Evolutionary conservation across 75 land plant species (phyloP).

Genomic region (Sequoiadendron giganteum): DNA sequence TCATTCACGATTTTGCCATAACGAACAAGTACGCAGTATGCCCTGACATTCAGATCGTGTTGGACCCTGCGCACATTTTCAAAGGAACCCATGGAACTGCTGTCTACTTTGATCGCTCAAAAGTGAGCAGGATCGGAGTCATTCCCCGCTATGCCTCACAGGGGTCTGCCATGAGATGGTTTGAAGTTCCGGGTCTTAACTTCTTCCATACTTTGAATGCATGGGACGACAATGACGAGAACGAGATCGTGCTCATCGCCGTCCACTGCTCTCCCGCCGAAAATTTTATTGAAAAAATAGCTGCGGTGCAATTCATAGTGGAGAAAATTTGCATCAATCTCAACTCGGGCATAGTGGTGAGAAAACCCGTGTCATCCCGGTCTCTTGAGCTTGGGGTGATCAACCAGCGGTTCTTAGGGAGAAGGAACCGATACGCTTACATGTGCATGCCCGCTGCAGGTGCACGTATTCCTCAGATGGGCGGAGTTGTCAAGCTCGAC

Average conservation of each 20-base stretch:
- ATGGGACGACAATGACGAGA: conserved; percentile 55
- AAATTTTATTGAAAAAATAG: conserved; percentile 39
- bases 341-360: conserved; percentile 31
- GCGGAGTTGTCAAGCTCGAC: conserved; percentile 83
- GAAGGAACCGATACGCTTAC: conserved; percentile 55
- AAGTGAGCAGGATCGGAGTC: conserved; percentile 61
- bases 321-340: conserved; percentile 60
- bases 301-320: conserved; percentile 32
- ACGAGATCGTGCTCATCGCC: conserved; percentile 51
- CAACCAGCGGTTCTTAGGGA: conserved; percentile 47
- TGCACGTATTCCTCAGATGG: conserved; percentile 57
- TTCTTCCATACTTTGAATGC: conserved; percentile 39
- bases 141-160: conserved; percentile 49
- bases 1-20: neutral
- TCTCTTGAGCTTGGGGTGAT: conserved; percentile 71
- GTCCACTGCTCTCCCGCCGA: conserved; percentile 48
- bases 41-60: conserved; percentile 45
- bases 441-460: conserved; percentile 27
- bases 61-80: conserved; percentile 42
- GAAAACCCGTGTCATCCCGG: conserved; percentile 32
- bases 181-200: conserved; percentile 65
- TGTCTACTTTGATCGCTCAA: conserved; percentile 33
- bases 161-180: conserved; percentile 58
- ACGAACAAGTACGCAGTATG: conserved; percentile 31
- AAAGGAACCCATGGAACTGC: conserved; percentile 32